Conservation (phyloP, 805 yeast species). For the Yarrowia sp. region DNA sequence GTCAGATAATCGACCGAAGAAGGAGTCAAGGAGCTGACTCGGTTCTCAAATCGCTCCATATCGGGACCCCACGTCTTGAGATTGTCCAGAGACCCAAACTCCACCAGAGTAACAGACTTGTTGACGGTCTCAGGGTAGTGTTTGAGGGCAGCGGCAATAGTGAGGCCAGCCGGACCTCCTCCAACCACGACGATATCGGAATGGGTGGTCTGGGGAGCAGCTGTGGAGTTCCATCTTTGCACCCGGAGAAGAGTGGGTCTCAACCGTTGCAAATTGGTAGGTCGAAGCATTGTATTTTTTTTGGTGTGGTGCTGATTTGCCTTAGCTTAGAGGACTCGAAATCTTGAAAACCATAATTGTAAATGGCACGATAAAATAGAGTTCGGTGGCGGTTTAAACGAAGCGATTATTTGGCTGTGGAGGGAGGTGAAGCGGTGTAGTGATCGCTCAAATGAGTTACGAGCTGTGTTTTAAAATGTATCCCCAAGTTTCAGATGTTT, state of each 20-base stretch:
- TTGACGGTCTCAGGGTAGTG: conserved; percentile 59
- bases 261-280: neutral
- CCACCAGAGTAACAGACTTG: conserved; percentile 67
- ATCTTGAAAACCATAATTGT: neutral
- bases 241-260: neutral
- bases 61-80: conserved; percentile 50
- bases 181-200: conserved; percentile 84
- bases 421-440: neutral
- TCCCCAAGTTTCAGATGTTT: no score
- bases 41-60: conserved; percentile 59
- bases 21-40: conserved; percentile 86
- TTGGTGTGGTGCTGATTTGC: neutral
- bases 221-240: conserved; percentile 8
- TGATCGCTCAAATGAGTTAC: no score
- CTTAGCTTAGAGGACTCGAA: no score
- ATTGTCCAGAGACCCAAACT: conserved; percentile 59
- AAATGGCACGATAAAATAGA: neutral
- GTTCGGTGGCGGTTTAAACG: neutral
- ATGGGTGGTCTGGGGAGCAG: conserved; percentile 1
- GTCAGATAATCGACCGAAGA: conserved; percentile 64
- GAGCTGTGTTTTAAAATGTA: no score
- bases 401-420: neutral
- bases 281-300: neutral
- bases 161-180: conserved; percentile 96
- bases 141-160: conserved; percentile 75